phyloP scores from a whole-genome alignment of 2,329 filamentous ascomycete species.

The Stagonosporopsis rhizophila region DNA sequence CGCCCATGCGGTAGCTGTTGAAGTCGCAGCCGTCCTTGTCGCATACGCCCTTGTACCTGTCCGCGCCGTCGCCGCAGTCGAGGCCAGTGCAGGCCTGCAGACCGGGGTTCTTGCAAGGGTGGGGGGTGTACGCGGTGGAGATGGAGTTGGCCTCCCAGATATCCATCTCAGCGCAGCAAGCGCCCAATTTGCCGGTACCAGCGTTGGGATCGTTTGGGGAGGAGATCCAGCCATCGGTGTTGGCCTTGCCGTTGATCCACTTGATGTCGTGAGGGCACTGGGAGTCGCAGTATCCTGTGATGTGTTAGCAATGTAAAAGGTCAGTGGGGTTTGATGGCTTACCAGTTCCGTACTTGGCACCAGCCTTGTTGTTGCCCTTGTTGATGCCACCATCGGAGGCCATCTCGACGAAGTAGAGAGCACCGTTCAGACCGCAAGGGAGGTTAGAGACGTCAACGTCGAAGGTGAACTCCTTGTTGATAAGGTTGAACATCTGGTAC shows the following conservation, averaged over 20 bases:
- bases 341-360: slow-evolving; percentile 66
- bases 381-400: slow-evolving; percentile 55
- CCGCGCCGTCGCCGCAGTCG: slow-evolving; percentile 48
- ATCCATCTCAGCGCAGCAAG: slow-evolving; percentile 74
- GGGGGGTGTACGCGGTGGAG: slow-evolving; percentile 69
- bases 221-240: slow-evolving; percentile 61
- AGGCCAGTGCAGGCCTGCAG: slow-evolving; percentile 62
- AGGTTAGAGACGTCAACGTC: slow-evolving; percentile 64
- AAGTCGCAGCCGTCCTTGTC: slow-evolving; percentile 74
- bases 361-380: slow-evolving; percentile 59
- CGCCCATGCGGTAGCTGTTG: slow-evolving; percentile 67
- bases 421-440: slow-evolving; percentile 73
- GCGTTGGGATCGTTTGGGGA: slow-evolving; percentile 62
- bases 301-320: neutral
- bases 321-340: slow-evolving; percentile 42
- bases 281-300: slow-evolving; percentile 46
- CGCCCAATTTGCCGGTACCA: slow-evolving; percentile 61
- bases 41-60: slow-evolving; percentile 68
- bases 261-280: slow-evolving; percentile 59
- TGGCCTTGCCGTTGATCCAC: slow-evolving; percentile 61
- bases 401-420: slow-evolving; percentile 63
- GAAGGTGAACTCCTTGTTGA: slow-evolving; percentile 53
- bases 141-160: slow-evolving; percentile 74
- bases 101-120: slow-evolving; percentile 64
- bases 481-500: slow-evolving; percentile 53